Evolutionary conservation across 768 basidiomycete genomes (phyloP), one percentile per base, ranked within the genome.

Genomic region (Amanita rubescens): DNA sequence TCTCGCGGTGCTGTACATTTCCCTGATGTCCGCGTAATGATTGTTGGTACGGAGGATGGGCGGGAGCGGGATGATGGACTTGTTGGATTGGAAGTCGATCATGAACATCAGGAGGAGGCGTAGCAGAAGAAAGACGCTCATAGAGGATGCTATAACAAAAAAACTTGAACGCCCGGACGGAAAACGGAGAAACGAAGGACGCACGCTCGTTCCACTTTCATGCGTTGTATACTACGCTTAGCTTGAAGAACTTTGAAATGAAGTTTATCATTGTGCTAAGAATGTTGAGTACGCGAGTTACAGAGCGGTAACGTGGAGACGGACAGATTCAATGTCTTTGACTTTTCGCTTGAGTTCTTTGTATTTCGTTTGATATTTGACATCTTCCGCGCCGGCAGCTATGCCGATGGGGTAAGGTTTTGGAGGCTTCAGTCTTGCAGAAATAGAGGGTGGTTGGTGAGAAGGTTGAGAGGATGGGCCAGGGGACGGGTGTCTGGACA

Each of bases 161-260:
- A 43, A 49, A 20, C 11, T 35, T 49, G 30, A 25, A 49, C 32
- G 10, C 33, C 5, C 53, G 60, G 52, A 58, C 50, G 34, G n/a
- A n/a, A 55, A 60, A 56, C 20, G 51, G 63, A 62, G 53, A 51
- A 48, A 55, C 57, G 56, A 55, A 38, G 20, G 27, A 81, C 89
- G 74, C 62, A 92, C 90, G 89, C 88, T 73, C 90, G 76, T 70
- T 93, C 90, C 54, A 93, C 74, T 69, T 90, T 87, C 80, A 91
- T 86, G 38, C 90, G 78, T 66, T 90, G 88, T 39, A 93, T 90
- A 62, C 81, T 85, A 60, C 84, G 82, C 68, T 87, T 91, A 27
- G 89, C 81, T 64, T 84, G 76, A 25, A 89, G 72, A 34, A 90
- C 81, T 67, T 90, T 88, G 75, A 84, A 81, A 64, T 87, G 80